Evolutionary conservation across 495 filamentous ascomycete species (phyloP).

Genomic region (Xylaria telfairii): DNA sequence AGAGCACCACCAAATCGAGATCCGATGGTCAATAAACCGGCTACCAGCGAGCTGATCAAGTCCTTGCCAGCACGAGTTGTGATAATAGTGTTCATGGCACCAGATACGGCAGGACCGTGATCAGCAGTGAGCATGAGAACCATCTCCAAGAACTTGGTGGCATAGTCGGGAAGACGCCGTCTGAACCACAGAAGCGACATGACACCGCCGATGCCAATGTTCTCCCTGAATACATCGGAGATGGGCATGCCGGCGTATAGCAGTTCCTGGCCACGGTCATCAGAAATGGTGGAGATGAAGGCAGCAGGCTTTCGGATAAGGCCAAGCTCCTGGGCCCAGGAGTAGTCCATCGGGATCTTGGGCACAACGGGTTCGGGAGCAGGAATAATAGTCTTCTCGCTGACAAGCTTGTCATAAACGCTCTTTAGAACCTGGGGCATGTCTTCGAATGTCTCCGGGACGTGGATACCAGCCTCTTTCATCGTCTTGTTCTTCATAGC

Average conservation of each 20-base stretch:
- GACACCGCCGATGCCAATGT: slow-evolving; percentile 98
- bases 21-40: slow-evolving; percentile 96
- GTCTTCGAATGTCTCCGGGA: slow-evolving; percentile 97
- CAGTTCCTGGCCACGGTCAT: slow-evolving; percentile 99
- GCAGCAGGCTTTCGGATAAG: slow-evolving; percentile 99
- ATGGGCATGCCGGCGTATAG: slow-evolving; percentile 99
- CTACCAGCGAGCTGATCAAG: slow-evolving; percentile 91
- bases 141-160: slow-evolving; percentile 99
- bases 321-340: slow-evolving; percentile 98
- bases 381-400: slow-evolving; percentile 81
- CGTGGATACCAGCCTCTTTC: slow-evolving; percentile 90
- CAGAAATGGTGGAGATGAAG: slow-evolving; percentile 99
- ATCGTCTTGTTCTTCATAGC: slow-evolving; percentile 95
- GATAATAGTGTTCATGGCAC: slow-evolving; percentile 99
- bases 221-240: slow-evolving; percentile 98
- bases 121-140: slow-evolving; percentile 99
- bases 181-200: slow-evolving; percentile 99
- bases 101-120: slow-evolving; percentile 97
- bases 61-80: slow-evolving; percentile 99
- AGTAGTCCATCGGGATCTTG: slow-evolving; percentile 99
- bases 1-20: slow-evolving; percentile 98
- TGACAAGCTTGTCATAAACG: slow-evolving; percentile 86
- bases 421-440: slow-evolving; percentile 74
- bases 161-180: slow-evolving; percentile 92
- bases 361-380: slow-evolving; percentile 88